Conservation (phyloP, 2,329 filamentous ascomycete species). For the Macrophomina tecta region DNA sequence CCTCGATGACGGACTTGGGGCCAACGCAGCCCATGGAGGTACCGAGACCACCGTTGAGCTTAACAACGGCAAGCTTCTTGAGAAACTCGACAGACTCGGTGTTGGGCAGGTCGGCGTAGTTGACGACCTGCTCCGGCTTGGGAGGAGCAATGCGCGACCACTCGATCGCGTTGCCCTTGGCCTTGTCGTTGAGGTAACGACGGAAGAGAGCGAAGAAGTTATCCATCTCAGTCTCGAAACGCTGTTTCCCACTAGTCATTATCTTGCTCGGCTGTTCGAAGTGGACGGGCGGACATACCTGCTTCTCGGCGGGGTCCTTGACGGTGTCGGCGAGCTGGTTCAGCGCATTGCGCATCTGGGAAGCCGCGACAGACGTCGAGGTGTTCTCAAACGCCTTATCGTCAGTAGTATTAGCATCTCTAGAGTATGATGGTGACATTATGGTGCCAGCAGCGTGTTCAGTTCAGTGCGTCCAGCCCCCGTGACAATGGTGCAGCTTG, state of each 20-base stretch:
- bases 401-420: slow-evolving; percentile 24
- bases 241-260: slow-evolving; percentile 48
- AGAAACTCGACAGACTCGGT: slow-evolving; percentile 91
- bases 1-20: slow-evolving; percentile 99
- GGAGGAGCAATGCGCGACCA: slow-evolving; percentile 97
- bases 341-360: slow-evolving; percentile 98
- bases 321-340: slow-evolving; percentile 92
- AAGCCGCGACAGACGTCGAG: slow-evolving; percentile 95
- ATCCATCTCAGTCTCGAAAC: slow-evolving; percentile 99
- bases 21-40: slow-evolving; percentile 99
- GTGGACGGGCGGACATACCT: slow-evolving; percentile 63
- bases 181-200: slow-evolving; percentile 97
- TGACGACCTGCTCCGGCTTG: slow-evolving; percentile 89
- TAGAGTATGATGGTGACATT: neutral
- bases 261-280: slow-evolving; percentile 17
- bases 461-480: neutral
- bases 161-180: slow-evolving; percentile 93
- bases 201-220: slow-evolving; percentile 99
- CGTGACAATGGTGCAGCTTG: neutral
- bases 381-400: slow-evolving; percentile 96
- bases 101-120: slow-evolving; percentile 90
- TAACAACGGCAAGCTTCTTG: slow-evolving; percentile 96
- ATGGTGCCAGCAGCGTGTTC: slow-evolving; percentile 27
- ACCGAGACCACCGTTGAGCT: slow-evolving; percentile 98
- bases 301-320: slow-evolving; percentile 75